Evolutionary conservation across 2,329 filamentous ascomycete genomes (phyloP).

Genomic region (Ceratocystis diversiconidia): DNA sequence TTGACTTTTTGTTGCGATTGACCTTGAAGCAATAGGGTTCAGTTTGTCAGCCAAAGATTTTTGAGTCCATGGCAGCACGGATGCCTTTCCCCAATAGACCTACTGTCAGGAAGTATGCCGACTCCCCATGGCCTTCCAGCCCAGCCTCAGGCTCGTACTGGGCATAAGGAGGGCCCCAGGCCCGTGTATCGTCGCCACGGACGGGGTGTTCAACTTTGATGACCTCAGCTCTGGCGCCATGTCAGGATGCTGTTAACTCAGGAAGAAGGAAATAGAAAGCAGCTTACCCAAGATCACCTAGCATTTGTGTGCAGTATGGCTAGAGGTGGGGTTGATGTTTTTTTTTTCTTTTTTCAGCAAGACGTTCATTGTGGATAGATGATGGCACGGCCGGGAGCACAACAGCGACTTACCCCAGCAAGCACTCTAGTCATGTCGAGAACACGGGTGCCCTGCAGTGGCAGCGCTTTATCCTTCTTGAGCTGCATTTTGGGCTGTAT

Average conservation of each 20-base stretch:
- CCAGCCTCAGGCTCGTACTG: conserved; percentile 49
- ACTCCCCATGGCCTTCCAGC: conserved; percentile 64
- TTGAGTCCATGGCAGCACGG: neutral
- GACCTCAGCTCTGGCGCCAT: conserved; percentile 59
- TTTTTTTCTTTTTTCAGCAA: conserved; percentile 5
- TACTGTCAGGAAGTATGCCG: conserved; percentile 87
- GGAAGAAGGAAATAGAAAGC: neutral
- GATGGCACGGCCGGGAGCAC: conserved; percentile 12
- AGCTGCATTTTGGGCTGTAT: neutral
- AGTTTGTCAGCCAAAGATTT: neutral
- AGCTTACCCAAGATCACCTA: conserved; percentile 83
- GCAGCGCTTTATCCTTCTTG: conserved; percentile 29
- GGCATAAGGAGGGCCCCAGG: conserved; percentile 93
- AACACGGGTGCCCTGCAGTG: conserved; percentile 74
- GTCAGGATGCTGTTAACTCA: neutral
- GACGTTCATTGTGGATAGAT: neutral
- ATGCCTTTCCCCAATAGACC: conserved; percentile 7
- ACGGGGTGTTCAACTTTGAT: conserved; percentile 95
- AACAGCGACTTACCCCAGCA: conserved; percentile 56
- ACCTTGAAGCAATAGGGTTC: conserved; percentile 40
- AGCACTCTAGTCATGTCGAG: conserved; percentile 94
- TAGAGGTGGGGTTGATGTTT: conserved; percentile 27
- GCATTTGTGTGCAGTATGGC: conserved; percentile 95
- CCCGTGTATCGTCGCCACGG: conserved; percentile 82
- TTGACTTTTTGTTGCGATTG: conserved; percentile 92